phyloP scores from a whole-genome alignment of 495 filamentous ascomycete species.

The Aspergillus sparsus region DNA sequence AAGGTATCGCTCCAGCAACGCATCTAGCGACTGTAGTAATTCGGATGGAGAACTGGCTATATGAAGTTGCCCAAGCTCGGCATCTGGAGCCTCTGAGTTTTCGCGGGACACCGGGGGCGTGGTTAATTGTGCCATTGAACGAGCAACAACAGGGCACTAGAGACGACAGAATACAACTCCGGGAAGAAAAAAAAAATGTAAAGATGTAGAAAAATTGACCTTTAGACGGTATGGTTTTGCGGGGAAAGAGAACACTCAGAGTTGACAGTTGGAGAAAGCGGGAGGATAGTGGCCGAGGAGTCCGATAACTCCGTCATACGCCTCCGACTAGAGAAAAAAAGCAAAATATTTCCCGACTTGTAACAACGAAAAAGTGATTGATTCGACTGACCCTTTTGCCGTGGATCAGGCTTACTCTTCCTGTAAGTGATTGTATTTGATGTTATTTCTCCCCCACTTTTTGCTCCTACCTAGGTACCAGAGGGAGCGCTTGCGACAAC shows the following conservation, averaged over 20 bases:
- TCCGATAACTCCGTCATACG: conserved; percentile 49
- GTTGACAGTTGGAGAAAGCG: conserved; percentile 22
- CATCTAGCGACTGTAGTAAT: conserved; percentile 54
- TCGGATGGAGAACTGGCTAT: conserved; percentile 27
- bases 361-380: conserved; percentile 3
- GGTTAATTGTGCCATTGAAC: conserved; percentile 40
- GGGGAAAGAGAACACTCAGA: conserved; percentile 15
- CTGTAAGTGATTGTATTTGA: conserved; percentile 8
- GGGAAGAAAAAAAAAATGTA: no score
- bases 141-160: background rate
- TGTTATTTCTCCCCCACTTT: background rate
- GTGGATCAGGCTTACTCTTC: background rate
- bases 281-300: conserved; percentile 28
- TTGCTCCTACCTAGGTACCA: background rate
- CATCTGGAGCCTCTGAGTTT: conserved; percentile 33
- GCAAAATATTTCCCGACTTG: conserved; percentile 43
- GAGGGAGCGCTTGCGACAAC: conserved; percentile 1
- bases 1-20: conserved; percentile 69
- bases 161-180: no score
- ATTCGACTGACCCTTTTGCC: conserved; percentile 8
- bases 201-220: no score
- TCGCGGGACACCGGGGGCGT: conserved; percentile 42
- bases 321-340: conserved; percentile 28
- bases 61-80: conserved; percentile 23
- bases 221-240: background rate